Base-by-base conservation (phyloP, 1,139 yeast genomes). In the Pichia cactophila region DNA sequence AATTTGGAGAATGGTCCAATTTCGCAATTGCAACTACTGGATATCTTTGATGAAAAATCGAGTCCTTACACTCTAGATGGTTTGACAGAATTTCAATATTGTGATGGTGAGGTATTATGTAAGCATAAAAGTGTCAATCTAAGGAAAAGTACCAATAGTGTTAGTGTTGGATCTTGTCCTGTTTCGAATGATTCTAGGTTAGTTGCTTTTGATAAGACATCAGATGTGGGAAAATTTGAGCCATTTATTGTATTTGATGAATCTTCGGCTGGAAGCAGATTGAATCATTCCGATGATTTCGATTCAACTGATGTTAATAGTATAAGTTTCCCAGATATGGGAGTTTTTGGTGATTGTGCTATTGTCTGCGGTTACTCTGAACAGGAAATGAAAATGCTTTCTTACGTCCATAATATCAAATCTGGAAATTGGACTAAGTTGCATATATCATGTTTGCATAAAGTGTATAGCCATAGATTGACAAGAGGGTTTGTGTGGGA, bases 401-500 rank as follows among this genome's bases (percentile, higher is more conserved):
- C 78, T 43, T 83, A 72, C 61, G 68, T 83, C 3, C 82, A 73
- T 68, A 81, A 83, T 63, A 72, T 72, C 16, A 78, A 83, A 0
- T 75, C 86, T 0, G 78, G 78, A 1, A 77, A 75, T 57, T 83
- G 90, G 89, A 77, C 83, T 0, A 68, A 82, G 48, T 62, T 84
- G 28, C 81, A 78, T 55, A 68, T 76, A 2, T 72, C 71, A 49
- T 81, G 87, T 61, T 71, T 74, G 49, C 82, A 78, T 56, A 78
- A 74, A 45, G 69, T 73, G 43, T 77, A 78, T 20, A 72, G 76
- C 9, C 86, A 83, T 58, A 67, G 84, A 47, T 73, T 82, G 49
- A 78, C 86, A 78, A 81, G 80, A 52, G 80, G 86, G 0, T 81
- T 76, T 65, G 80, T 80, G 0, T 84, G 92, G 92, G 75, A 75